These are phyloP conservation scores for Nepenthes gracilis DNA, from an alignment of 148 eudicot species.

Conservation along the genomic window DNA sequence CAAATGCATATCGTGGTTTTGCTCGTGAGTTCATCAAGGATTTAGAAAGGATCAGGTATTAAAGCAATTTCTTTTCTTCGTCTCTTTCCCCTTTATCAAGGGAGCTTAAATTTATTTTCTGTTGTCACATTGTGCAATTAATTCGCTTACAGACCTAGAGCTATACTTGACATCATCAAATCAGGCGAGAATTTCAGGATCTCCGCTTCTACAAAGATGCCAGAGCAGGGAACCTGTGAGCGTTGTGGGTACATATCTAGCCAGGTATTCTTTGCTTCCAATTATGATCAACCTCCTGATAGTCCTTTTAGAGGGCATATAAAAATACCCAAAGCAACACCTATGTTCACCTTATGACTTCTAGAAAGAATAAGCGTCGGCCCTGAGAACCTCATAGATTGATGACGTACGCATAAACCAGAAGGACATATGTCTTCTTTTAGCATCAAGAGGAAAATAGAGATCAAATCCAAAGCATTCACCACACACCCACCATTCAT, in stretches of 20 bases:
- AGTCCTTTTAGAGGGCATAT: neutral
- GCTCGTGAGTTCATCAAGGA: slow-evolving; percentile 97
- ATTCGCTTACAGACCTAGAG: slow-evolving; percentile 56
- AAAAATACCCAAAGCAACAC: neutral
- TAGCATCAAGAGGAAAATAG: too few relatives aligned
- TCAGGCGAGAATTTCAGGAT: slow-evolving; percentile 95
- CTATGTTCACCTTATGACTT: neutral
- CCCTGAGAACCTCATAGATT: too few relatives aligned
- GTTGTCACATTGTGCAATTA: slow-evolving; percentile 6
- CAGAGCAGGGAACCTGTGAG: slow-evolving; percentile 98
- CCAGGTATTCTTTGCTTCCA: slow-evolving; percentile 35
- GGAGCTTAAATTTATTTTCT: neutral
- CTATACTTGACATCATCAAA: slow-evolving; percentile 88
- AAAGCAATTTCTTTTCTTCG: neutral
- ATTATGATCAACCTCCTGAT: neutral
- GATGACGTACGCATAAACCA: too few relatives aligned
- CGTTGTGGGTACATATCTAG: slow-evolving; percentile 95
- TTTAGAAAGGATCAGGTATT: slow-evolving; percentile 87
- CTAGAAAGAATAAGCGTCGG: too few relatives aligned
- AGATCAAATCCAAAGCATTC: too few relatives aligned
- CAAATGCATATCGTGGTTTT: slow-evolving; percentile 99
- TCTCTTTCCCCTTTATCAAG: neutral
- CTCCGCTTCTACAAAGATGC: slow-evolving; percentile 91
- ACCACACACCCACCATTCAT: too few relatives aligned
- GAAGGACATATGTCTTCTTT: too few relatives aligned